Base-by-base conservation (phyloP, 495 filamentous ascomycete species). In the Aspergillus wentii region DNA sequence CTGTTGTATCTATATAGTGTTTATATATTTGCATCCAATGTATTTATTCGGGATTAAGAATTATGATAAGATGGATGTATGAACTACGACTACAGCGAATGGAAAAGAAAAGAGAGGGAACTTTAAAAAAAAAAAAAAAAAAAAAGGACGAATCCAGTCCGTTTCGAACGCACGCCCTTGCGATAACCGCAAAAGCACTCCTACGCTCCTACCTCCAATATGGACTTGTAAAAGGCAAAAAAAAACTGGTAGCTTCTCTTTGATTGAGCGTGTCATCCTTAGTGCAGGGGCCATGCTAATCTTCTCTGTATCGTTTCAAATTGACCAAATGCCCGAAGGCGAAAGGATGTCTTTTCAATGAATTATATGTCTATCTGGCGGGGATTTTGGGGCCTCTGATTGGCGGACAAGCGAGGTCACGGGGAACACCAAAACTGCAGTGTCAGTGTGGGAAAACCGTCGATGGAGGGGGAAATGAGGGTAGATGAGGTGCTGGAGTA, bases 281-380 rank as follows among this genome's bases (percentile, higher is more conserved):
- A 94, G 88, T 94, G 88, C 90, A 96, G 90, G 90, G 90, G 90
- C 90, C 88, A 95, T 95, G 90, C 89, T 95, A 94, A 89, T 90
- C 83, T 88, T 90, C 83, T 90, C 80, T 86, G 77, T 81, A 80
- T 83, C 75, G 75, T 78, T 81, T 74, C 74, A 74, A 82, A 81
- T 83, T 84, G 79, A 83, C 80, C 80, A 84, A 80, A 82, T 85
- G 82, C 79, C 80, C 76, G 74, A 82, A 78, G 77, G 78, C 76
- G 47, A 42, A 18, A 30, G 40, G 3, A 3, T 2, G 0, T 10
- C 27, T n/a, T 49, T 49, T 41, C 42, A 44, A 23, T 56, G 44
- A 30, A 6, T 33, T 55, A 62, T 66, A 59, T 57, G 41, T 39
- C 15, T 38, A 18, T 1, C 9, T 7, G 1, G 15, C 6, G 3